Conservation (phyloP, 352 stramenopile genomes). For the Phytophthora pini region DNA sequence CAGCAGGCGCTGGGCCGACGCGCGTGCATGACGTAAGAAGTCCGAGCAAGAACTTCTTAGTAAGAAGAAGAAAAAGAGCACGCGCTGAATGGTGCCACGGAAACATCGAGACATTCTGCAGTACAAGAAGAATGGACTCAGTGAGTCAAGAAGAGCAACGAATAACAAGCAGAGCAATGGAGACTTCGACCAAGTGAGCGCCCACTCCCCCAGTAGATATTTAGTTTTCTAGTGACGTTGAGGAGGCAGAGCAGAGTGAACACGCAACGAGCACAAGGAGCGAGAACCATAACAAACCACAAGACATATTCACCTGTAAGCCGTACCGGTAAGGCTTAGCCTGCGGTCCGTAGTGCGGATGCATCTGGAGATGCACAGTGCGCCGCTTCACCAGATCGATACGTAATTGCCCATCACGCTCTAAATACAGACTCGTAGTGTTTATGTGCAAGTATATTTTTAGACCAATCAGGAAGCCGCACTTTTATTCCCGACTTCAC, state of each 20-base stretch:
- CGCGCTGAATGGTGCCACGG: not conserved
- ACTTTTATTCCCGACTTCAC: constrained; percentile 10
- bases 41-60: constrained; percentile 1
- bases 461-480: constrained; percentile 28
- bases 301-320: not conserved
- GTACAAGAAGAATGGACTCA: not conserved
- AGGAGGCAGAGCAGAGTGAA: constrained; percentile 14
- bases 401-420: constrained; percentile 10
- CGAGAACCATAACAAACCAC: constrained; percentile 13
- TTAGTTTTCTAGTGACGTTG: constrained; percentile 38
- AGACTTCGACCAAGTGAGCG: constrained; percentile 9
- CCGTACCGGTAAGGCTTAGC: not conserved
- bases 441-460: constrained; percentile 31
- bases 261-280: constrained; percentile 11
- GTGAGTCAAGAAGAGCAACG: constrained; percentile 1
- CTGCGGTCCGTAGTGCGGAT: too few relatives aligned
- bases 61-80: constrained; percentile 5
- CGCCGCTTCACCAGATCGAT: constrained; percentile 13
- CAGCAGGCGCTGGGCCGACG: constrained; percentile 64
- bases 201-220: constrained; percentile 25
- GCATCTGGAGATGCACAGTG: constrained; percentile 21
- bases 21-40: constrained; percentile 51
- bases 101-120: not conserved
- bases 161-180: constrained; percentile 1
- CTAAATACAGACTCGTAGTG: not conserved